Conservation (phyloP, 2,329 filamentous ascomycete genomes). For the Xylaria sp. region DNA sequence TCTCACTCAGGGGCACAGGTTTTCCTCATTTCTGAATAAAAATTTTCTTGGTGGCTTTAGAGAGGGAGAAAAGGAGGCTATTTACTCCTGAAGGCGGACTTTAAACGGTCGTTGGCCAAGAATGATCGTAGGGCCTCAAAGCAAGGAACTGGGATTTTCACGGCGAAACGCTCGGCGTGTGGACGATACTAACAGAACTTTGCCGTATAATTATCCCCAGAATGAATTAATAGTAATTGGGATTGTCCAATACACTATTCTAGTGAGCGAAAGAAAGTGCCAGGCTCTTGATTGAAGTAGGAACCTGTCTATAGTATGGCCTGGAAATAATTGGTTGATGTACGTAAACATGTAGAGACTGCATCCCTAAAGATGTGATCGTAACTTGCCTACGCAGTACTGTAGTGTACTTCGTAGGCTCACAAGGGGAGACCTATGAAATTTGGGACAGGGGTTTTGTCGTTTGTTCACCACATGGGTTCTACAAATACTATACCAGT, state of each 20-base stretch:
- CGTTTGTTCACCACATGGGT: background rate
- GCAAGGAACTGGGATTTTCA: background rate
- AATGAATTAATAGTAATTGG: background rate
- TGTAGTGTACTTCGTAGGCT: too few species aligned
- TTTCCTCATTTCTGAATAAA: background rate
- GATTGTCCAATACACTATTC: background rate
- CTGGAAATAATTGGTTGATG: background rate
- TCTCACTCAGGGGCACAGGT: background rate
- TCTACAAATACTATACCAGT: background rate
- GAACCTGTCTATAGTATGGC: background rate
- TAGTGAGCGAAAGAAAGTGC: background rate
- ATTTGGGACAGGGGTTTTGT: background rate
- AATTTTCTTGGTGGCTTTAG: background rate
- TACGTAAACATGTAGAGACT: background rate
- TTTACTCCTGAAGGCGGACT: background rate
- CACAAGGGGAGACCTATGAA: background rate
- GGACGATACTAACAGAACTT: background rate
- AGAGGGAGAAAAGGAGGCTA: background rate
- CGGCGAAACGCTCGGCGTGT: background rate
- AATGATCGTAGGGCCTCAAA: background rate
- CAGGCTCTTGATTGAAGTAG: too few species aligned
- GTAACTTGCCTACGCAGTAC: too few species aligned
- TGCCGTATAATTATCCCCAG: background rate
- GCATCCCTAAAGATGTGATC: background rate
- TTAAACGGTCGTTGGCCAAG: background rate